Base-by-base conservation (phyloP, 805 yeast genomes). In the Metschnikowia amazonensis region DNA sequence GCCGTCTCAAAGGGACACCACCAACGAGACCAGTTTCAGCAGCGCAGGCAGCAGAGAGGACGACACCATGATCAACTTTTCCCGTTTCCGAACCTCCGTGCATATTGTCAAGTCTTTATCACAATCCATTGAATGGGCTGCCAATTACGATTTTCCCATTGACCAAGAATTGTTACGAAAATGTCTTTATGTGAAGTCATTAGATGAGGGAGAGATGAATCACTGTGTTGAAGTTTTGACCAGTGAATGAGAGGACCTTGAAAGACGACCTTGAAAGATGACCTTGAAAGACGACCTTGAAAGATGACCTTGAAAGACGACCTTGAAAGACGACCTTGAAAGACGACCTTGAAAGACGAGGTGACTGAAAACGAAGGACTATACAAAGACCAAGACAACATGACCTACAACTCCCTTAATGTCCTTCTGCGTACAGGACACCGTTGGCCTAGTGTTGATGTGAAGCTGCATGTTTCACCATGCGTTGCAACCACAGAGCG, bases 101-200 rank as follows among this genome's bases (percentile, higher is more conserved):
- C 79, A 80, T 49, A 81, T 89, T 40, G 88, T 88, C 30, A 84
- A 86, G 60, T 80, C 83, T 8, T 75, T 90, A 45, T 76, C 89
- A 31, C 86, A 86, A 58, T 79, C 85, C 57, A 87, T 90, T 42
- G 96, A 88, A 58, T 88, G 96, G 89, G 81, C 95, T 0, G 74
- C 74, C 38, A 73, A 84, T 47, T 90, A 89, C 68, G 59, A 70
- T 11, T 67, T 85, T 42, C 63, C 71, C 39, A 65, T 72, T 2
- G 73, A 85, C 42, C 75, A 78, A 10, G 90, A 87, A 42, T 62
- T 89, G 18, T 62, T 92, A 50, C 82, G 95, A 45, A 88, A 84
- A 60, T 90, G 97, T 64, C 75, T 89, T 29, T 89, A 89, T 65
- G 79, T 89, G 51, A 81, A 82, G 52, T 75, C 89, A 5, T 66